These are phyloP conservation scores for Rhizopogon vesiculosus DNA, from an alignment of 768 basidiomycete genomes.

Conservation along the genomic window DNA sequence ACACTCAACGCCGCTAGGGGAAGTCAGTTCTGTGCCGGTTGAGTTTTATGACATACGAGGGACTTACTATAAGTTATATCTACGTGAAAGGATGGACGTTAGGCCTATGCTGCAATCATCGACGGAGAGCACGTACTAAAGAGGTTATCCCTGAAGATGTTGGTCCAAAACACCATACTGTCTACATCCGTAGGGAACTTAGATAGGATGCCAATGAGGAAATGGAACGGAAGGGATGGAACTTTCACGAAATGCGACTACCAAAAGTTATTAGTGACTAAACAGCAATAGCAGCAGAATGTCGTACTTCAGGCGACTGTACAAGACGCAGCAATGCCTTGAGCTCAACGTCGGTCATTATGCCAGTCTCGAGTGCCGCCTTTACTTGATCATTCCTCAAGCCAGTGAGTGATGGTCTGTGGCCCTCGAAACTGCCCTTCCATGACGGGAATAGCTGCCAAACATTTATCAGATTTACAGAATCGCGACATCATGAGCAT, in stretches of 20 bases:
- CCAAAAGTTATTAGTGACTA: conserved; percentile 9
- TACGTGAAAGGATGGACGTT: conserved; percentile 9
- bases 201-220: conserved; percentile 65
- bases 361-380: conserved; percentile 54
- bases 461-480: neutral
- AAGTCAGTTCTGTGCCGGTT: conserved; percentile 19
- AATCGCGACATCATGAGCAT: conserved; percentile 5
- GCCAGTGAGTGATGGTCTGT: conserved; percentile 62
- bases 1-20: conserved; percentile 48
- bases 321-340: conserved; percentile 65
- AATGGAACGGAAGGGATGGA: conserved; percentile 76
- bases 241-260: conserved; percentile 88
- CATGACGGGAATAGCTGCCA: conserved; percentile 75
- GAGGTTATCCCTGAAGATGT: conserved; percentile 54
- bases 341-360: conserved; percentile 66
- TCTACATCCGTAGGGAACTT: conserved; percentile 79
- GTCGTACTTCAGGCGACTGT: conserved; percentile 70
- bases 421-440: conserved; percentile 70
- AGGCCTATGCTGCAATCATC: neutral
- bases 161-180: conserved; percentile 72
- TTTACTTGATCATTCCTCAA: conserved; percentile 55
- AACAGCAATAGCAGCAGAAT: neutral
- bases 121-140: conserved; percentile 47
- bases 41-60: neutral
- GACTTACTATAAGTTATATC: conserved; percentile 32